Base-by-base conservation (phyloP, 2,329 filamentous ascomycete genomes). In the Penicillium rolfsii region DNA sequence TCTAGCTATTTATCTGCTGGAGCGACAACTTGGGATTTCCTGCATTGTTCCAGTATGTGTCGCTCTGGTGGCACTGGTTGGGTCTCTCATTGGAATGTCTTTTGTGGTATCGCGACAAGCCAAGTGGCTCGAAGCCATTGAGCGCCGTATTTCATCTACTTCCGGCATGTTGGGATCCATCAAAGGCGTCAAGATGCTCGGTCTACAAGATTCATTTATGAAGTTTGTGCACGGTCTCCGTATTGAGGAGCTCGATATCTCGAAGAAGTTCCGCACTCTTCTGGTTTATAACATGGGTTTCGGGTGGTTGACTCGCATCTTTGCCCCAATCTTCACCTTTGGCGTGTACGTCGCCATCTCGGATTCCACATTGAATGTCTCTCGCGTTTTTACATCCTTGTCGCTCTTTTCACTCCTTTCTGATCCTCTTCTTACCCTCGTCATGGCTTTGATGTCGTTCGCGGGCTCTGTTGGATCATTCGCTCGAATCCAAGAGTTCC, bases 131-230 rank as follows among this genome's bases (percentile, higher is more conserved):
- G 74, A 80, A 49, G 81, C 81, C 9, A 82, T 83, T 16, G 77
- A 85, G 65, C 73, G 73, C 28, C 79, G 83, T 2, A 79, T 85
- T 22, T 80, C 77, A 5, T 77, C 79, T 16, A 85, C 82, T 0
- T 74, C 80, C 5, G 76, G 77, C 4, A 80, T 83, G 64, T 72
- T 85, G 0, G 77, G 76, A 4, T 80, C 78, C 19, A 83, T 85
- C 73, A 84, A 83, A 64, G 79, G 78, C 19, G 75, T 84, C 58
- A 85, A 84, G 63, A 78, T 84, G 57, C 75, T 80, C 0, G 83
- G 82, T 0, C 66, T 85, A 8, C 79, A 76, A 36, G 70, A 78
- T 12, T 75, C 76, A 3, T 63, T 82, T 11, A 73, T 75, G 59
- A 72, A 69, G 7, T 73, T 71, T 11, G 70, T 82, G 2, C 76